A percentile compares a stretch with the other conserved stretches of the same genome.
Conservation (phyloP, 148 eudicot species). For the Arbutus unedo region DNA sequence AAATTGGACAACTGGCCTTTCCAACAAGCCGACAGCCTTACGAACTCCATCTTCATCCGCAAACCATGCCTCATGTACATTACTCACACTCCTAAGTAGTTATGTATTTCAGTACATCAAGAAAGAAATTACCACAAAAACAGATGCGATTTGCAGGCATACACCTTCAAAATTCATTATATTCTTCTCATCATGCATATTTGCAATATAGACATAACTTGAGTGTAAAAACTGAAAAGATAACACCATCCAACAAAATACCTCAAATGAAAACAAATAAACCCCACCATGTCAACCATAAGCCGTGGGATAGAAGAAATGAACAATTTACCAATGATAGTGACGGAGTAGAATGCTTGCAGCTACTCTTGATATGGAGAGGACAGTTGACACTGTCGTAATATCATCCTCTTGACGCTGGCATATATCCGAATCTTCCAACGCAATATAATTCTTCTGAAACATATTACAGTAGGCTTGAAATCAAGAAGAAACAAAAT, state of each 20-base stretch:
- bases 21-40: slow-evolving; percentile 49
- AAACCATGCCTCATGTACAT: slow-evolving; percentile 77
- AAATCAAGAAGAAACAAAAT: slow-evolving; percentile 5
- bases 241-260: background rate
- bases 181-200: background rate
- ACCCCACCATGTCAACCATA: background rate
- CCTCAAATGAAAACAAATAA: background rate
- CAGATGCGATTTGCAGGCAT: background rate
- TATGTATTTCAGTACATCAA: background rate
- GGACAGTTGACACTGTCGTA: slow-evolving; percentile 53
- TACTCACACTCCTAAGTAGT: slow-evolving; percentile 51
- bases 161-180: background rate
- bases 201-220: background rate
- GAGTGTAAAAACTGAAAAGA: background rate
- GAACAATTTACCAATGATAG: slow-evolving; percentile 55
- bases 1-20: slow-evolving; percentile 27
- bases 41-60: slow-evolving; percentile 64
- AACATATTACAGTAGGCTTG: slow-evolving; percentile 12
- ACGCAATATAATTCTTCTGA: slow-evolving; percentile 46
- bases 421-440: slow-evolving; percentile 54
- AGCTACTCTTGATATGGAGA: slow-evolving; percentile 57
- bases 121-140: background rate
- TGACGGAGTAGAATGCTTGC: slow-evolving; percentile 68
- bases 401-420: slow-evolving; percentile 67
- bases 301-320: background rate